phyloP scores from a whole-genome alignment of 2,329 filamentous ascomycete species.

The Byssoonygena ceratinophila region DNA sequence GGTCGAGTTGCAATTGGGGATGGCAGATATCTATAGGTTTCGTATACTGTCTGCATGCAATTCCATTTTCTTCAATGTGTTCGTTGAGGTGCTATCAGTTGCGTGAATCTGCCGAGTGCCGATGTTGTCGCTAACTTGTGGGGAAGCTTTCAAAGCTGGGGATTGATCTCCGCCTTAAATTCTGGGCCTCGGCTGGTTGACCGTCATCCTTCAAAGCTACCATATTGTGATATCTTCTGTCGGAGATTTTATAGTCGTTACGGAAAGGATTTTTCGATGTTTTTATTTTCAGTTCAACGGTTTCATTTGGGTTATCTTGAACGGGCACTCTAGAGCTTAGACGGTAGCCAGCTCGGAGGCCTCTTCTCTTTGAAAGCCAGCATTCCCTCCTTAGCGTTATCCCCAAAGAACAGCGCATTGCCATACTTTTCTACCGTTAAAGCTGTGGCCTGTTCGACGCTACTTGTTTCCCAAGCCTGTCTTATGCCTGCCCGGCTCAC shows the following conservation, averaged over 20 bases:
- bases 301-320: background rate
- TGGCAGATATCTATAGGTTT: background rate
- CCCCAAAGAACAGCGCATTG: constrained; percentile 70
- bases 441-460: constrained; percentile 57
- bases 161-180: background rate
- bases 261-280: no score
- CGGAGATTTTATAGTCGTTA: no score
- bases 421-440: constrained; percentile 78
- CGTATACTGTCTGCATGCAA: no score
- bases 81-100: no score
- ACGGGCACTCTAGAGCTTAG: constrained; percentile 43
- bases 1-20: background rate
- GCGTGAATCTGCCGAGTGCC: background rate
- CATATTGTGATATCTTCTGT: no score
- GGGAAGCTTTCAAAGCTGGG: background rate
- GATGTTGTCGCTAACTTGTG: background rate
- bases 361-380: constrained; percentile 79
- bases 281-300: no score
- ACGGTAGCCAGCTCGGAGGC: constrained; percentile 70
- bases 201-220: no score
- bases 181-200: background rate
- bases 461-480: constrained; percentile 57
- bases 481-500: constrained; percentile 58
- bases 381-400: constrained; percentile 77
- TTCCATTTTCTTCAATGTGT: no score